Base-by-base conservation (phyloP, 1,139 yeast species). In the Magnusiomyces starmeri region DNA sequence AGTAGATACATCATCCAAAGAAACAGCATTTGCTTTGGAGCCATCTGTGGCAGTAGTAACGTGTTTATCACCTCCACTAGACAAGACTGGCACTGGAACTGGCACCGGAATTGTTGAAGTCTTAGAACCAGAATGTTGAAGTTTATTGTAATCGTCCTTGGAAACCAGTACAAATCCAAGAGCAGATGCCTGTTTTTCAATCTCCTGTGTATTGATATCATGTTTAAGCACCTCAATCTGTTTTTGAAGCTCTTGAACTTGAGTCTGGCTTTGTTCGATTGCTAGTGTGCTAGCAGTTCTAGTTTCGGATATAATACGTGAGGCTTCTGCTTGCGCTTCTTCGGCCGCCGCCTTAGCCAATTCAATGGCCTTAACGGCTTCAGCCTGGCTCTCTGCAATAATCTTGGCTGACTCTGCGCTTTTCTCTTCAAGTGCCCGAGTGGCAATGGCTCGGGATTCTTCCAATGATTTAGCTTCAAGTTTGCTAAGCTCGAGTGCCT, bases 111-210 rank as follows among this genome's bases (percentile, higher is more conserved):
- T 22, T 20, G 37, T 20, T 8, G 42, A 10, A 4, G 29, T 27
- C 8, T 43, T 25, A 16, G 49, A 32, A 14, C 32, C 35, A n/a
- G 26, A 26, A 21, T 16, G 49, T 42, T 53, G 52, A 2, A 51
- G 35, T 24, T 39, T 47, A n/a, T 48, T 54, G 40, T 50, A 51
- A n/a, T 51, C 57, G 2, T 43, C 41, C 24, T 54, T 51, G 12
- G 56, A 48, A 8, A 56, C 52, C 4, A 52, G 32, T 4, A 46
- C 51, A 29, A 35, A 53, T 2, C 56, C 58, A 10, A 44, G 54
- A 2, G 46, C 49, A 12, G 45, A 43, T 8, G 48, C 52, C 20
- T 50, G 46, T 25, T 49, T 43, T 25, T 50, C 48, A n/a, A 43
- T 22, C 14, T 26, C 8, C 25, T 48, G 37, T 24, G 40, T 22